phyloP scores from a whole-genome alignment of 768 basidiomycete species.

The Dendrothele bispora region DNA sequence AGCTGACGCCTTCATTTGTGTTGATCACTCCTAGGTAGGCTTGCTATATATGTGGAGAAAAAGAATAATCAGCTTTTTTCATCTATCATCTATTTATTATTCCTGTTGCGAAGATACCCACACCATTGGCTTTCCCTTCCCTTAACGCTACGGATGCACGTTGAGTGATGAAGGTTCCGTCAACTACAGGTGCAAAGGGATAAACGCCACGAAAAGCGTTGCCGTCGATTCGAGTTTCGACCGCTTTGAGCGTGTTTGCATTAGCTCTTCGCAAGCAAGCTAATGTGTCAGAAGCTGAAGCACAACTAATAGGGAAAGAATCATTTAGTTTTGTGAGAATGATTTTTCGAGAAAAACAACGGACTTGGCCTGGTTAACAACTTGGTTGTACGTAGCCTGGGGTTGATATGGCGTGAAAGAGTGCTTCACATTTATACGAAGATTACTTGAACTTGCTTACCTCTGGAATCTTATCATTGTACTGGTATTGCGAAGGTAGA shows the following conservation, averaged over 20 bases:
- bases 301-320: slow-evolving; percentile 33
- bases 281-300: slow-evolving; percentile 29
- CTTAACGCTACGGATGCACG: slow-evolving; percentile 37
- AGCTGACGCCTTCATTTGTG: slow-evolving; percentile 30
- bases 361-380: slow-evolving; percentile 36
- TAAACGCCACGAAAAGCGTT: slow-evolving; percentile 39
- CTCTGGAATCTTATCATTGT: slow-evolving; percentile 40
- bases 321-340: background rate
- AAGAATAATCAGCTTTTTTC: background rate
- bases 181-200: slow-evolving; percentile 44
- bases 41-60: slow-evolving; percentile 16
- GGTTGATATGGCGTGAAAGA: slow-evolving; percentile 5
- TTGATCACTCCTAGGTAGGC: slow-evolving; percentile 39
- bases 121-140: slow-evolving; percentile 41
- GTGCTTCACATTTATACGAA: too few relatives aligned
- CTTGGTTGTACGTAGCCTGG: slow-evolving; percentile 32
- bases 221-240: slow-evolving; percentile 29
- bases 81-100: too few relatives aligned
- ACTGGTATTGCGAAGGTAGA: slow-evolving; percentile 46
- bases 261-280: slow-evolving; percentile 39
- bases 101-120: slow-evolving; percentile 27
- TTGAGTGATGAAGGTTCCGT: slow-evolving; percentile 44
- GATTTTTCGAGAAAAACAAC: background rate
- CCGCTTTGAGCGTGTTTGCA: slow-evolving; percentile 26
- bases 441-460: too few relatives aligned